Conservation (phyloP, 2,329 filamentous ascomycete genomes). For the Botryosphaeria dothidea region DNA sequence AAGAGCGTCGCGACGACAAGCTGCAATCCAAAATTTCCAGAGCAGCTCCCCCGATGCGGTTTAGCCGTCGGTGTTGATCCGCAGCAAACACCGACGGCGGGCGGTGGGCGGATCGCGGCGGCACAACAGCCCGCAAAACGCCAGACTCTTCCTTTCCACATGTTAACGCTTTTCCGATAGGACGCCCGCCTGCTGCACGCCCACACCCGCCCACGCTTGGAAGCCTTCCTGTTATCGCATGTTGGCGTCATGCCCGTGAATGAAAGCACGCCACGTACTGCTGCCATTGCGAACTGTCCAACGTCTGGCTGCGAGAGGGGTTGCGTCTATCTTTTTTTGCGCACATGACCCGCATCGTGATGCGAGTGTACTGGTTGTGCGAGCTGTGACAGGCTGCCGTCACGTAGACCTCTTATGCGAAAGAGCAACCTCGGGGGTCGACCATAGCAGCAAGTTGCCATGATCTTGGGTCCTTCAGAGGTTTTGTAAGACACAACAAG, state of each 20-base stretch:
- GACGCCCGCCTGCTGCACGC: neutral
- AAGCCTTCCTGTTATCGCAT: neutral
- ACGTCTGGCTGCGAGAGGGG: neutral
- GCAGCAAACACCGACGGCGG: constrained; percentile 7
- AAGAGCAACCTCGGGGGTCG: no score
- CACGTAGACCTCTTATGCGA: no score
- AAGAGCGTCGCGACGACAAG: neutral
- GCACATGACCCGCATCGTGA: constrained; percentile 5
- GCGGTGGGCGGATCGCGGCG: neutral
- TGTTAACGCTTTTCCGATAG: constrained; percentile 2
- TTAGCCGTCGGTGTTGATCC: constrained; percentile 14
- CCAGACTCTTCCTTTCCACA: neutral
- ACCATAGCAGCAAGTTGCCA: no score
- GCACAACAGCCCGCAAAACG: neutral
- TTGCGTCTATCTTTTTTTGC: neutral
- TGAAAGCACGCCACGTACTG: constrained; percentile 11
- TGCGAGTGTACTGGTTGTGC: neutral
- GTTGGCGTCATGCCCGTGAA: neutral
- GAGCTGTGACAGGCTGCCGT: neutral
- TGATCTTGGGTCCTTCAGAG: no score
- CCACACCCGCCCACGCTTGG: neutral
- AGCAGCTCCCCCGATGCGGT: constrained; percentile 9
- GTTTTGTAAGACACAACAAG: no score
- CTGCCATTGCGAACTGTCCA: neutral
- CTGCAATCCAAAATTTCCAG: constrained; percentile 18